These are phyloP conservation scores for Magnaporthiopsis rhizophila DNA, from an alignment of 2,329 filamentous ascomycete genomes.

Conservation along the genomic window DNA sequence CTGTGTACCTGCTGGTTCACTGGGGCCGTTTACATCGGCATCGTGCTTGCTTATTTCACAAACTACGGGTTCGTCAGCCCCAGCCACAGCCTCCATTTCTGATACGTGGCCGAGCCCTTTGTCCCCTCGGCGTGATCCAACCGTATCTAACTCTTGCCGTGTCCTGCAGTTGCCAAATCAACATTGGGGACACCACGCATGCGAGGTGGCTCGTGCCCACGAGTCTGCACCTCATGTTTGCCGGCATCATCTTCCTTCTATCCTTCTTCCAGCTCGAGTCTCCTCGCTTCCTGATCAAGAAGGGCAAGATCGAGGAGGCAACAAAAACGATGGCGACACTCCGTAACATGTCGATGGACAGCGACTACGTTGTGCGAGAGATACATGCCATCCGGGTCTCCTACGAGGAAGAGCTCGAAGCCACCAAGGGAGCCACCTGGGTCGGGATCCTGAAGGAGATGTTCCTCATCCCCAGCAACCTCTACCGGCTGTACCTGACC, in stretches of 20 bases:
- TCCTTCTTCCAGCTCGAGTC: constrained; percentile 64
- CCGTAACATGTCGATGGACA: constrained; percentile 49
- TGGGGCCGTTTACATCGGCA: constrained; percentile 66
- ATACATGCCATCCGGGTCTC: constrained; percentile 56
- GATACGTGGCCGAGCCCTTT: neutral
- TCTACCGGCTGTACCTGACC: constrained; percentile 64
- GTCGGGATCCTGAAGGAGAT: constrained; percentile 61
- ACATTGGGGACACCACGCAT: constrained; percentile 37
- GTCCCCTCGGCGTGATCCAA: neutral
- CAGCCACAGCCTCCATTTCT: too few relatives aligned
- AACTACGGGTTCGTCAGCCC: constrained; percentile 44
- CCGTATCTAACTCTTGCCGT: too few relatives aligned
- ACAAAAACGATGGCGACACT: constrained; percentile 46
- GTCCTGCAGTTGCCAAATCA: constrained; percentile 26
- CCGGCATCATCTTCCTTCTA: constrained; percentile 60
- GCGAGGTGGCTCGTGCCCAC: constrained; percentile 57
- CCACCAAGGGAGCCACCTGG: constrained; percentile 57
- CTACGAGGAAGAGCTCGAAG: constrained; percentile 64
- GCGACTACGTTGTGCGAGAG: constrained; percentile 55
- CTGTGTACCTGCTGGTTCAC: constrained; percentile 67
- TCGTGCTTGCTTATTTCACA: constrained; percentile 72
- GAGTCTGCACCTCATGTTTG: constrained; percentile 70
- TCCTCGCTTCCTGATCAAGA: constrained; percentile 62
- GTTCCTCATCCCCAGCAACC: constrained; percentile 57
- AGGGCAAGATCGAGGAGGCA: constrained; percentile 51